A percentile compares a stretch with the other conserved stretches of the same genome.
phyloP scores from a whole-genome alignment of 306 rosid genomes.

The Dryas drummondii region DNA sequence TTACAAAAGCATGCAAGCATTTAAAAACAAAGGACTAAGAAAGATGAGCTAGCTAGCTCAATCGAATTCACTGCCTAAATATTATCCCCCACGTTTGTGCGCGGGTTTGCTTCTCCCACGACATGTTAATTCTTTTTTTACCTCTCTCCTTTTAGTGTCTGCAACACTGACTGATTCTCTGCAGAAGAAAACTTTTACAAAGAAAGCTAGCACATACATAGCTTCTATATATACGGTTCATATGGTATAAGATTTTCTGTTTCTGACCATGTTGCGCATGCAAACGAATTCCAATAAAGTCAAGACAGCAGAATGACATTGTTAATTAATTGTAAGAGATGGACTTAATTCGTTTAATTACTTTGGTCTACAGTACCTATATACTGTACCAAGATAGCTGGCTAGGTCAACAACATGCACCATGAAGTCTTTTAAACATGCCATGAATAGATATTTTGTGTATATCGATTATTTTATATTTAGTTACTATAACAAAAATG shows the following conservation, averaged over 20 bases:
- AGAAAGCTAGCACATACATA: slow-evolving; percentile 22
- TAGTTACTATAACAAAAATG: too few species aligned
- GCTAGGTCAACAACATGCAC: too few species aligned
- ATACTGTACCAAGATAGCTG: too few species aligned
- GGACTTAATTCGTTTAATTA: neutral
- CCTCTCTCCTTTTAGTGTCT: neutral
- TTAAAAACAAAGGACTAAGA: neutral
- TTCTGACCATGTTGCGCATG: slow-evolving; percentile 64
- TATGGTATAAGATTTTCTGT: slow-evolving; percentile 37
- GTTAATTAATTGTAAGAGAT: too few species aligned
- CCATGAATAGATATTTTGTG: too few species aligned
- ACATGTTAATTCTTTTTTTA: too few species aligned
- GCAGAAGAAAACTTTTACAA: slow-evolving; percentile 10
- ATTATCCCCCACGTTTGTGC: neutral
- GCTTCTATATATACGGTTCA: neutral
- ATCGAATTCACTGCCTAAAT: neutral
- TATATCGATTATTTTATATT: too few species aligned
- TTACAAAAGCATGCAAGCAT: slow-evolving; percentile 2
- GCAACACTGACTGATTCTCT: slow-evolving; percentile 5
- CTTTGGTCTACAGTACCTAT: neutral
- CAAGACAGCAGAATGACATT: neutral
- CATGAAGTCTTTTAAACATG: too few species aligned
- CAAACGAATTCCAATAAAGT: slow-evolving; percentile 58
- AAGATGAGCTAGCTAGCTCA: neutral
- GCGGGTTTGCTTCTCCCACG: slow-evolving; percentile 3